These are phyloP conservation scores for Kockiozyma suomiensis DNA, from an alignment of 805 yeast species.

Conservation along the genomic window DNA sequence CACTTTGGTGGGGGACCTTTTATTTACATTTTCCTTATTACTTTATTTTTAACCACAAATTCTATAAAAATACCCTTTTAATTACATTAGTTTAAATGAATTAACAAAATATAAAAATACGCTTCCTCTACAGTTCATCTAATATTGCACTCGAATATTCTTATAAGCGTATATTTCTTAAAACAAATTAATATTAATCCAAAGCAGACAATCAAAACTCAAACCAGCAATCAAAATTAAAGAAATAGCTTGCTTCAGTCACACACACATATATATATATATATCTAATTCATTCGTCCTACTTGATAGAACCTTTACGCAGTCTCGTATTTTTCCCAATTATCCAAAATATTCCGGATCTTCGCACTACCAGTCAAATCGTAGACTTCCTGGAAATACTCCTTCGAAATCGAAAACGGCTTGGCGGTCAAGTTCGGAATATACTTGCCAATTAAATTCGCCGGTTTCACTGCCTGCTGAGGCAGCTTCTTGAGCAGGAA, in stretches of 20 bases:
- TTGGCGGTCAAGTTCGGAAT: slow-evolving; percentile 98
- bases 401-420: slow-evolving; percentile 94
- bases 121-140: no score
- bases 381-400: slow-evolving; percentile 95
- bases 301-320: no score
- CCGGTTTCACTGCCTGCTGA: slow-evolving; percentile 91
- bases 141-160: no score
- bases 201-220: no score
- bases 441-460: slow-evolving; percentile 89
- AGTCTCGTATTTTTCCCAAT: slow-evolving; percentile 84
- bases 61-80: no score
- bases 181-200: no score
- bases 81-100: no score
- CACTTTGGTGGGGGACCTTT: background rate
- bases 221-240: background rate
- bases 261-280: background rate
- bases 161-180: no score
- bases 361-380: slow-evolving; percentile 87
- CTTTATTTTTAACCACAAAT: no score
- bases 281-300: background rate
- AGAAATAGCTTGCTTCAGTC: background rate
- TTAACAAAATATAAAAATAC: no score
- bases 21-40: background rate
- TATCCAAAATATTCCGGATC: slow-evolving; percentile 85
- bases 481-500: slow-evolving; percentile 95